A percentile compares a stretch with the other conserved stretches of the same genome.
Conservation (phyloP, 768 basidiomycete genomes). For the Daedalea quercina region DNA sequence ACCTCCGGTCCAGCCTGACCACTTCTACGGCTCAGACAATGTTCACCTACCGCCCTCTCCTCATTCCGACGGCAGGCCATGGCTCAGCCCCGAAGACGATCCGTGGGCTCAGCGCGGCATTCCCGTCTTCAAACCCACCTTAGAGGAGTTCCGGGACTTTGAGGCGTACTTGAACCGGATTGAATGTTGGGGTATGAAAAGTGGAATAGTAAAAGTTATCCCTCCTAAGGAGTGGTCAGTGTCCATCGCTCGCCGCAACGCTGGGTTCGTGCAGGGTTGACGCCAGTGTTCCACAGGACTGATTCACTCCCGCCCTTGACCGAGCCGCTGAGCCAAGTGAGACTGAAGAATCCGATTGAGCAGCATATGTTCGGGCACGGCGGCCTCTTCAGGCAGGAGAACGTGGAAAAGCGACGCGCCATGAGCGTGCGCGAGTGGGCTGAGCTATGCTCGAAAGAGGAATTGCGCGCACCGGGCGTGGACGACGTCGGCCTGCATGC, state of each 20-base stretch:
- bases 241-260: slow-evolving; percentile 9
- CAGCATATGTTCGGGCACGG: slow-evolving; percentile 85
- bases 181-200: slow-evolving; percentile 84
- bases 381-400: slow-evolving; percentile 86
- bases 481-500: slow-evolving; percentile 56
- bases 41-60: slow-evolving; percentile 48
- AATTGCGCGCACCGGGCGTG: slow-evolving; percentile 67
- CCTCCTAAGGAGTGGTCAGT: slow-evolving; percentile 91
- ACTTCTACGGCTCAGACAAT: slow-evolving; percentile 65
- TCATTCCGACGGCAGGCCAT: slow-evolving; percentile 52
- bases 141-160: slow-evolving; percentile 89
- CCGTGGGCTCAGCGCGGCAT: slow-evolving; percentile 82
- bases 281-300: slow-evolving; percentile 41
- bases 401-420: slow-evolving; percentile 78
- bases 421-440: slow-evolving; percentile 89
- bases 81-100: slow-evolving; percentile 77
- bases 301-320: slow-evolving; percentile 65
- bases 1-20: slow-evolving; percentile 64
- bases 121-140: slow-evolving; percentile 91
- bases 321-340: slow-evolving; percentile 64
- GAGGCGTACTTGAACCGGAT: slow-evolving; percentile 84
- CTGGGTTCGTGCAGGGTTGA: slow-evolving; percentile 11
- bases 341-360: slow-evolving; percentile 87
- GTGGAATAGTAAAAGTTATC: slow-evolving; percentile 94
- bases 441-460: slow-evolving; percentile 66